Conservation (phyloP, 495 filamentous ascomycete genomes). For the Neurospora terricola region DNA sequence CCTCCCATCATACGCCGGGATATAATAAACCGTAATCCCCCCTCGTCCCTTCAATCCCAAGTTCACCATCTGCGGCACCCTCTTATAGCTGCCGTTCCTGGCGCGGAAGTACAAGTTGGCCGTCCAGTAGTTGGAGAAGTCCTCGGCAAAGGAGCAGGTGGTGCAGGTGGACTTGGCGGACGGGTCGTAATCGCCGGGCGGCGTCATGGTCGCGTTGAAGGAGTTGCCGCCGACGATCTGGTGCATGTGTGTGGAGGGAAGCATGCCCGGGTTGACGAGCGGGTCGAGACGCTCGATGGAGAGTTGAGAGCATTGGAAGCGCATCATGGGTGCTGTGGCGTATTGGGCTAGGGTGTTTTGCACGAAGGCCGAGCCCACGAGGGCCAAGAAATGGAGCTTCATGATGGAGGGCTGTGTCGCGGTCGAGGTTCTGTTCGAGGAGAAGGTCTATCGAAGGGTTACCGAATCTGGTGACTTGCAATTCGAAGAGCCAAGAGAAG, state of each 20-base stretch:
- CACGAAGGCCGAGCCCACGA: no score
- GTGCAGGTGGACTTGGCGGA: slow-evolving; percentile 28
- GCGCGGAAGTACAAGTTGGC: slow-evolving; percentile 35
- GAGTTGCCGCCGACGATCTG: slow-evolving; percentile 35
- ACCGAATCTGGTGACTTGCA: neutral
- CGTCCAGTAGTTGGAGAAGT: slow-evolving; percentile 40
- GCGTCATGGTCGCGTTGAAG: slow-evolving; percentile 31
- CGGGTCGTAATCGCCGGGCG: slow-evolving; percentile 21
- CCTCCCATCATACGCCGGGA: slow-evolving; percentile 35
- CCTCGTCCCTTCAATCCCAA: slow-evolving; percentile 30
- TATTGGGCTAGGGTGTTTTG: slow-evolving; percentile 25
- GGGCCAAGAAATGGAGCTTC: no score
- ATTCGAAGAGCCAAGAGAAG: neutral
- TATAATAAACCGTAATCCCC: slow-evolving; percentile 41
- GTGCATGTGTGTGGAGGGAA: slow-evolving; percentile 30
- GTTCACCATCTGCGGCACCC: slow-evolving; percentile 39
- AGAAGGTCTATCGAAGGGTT: neutral
- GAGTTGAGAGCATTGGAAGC: slow-evolving; percentile 37
- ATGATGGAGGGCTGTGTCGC: slow-evolving; percentile 12
- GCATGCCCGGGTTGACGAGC: slow-evolving; percentile 31
- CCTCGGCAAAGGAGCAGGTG: slow-evolving; percentile 30
- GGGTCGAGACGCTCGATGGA: slow-evolving; percentile 34
- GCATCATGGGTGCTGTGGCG: slow-evolving; percentile 30
- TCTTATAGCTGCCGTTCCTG: slow-evolving; percentile 36
- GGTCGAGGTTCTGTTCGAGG: no score